These are phyloP conservation scores for Exophiala lecanii-corni DNA, from an alignment of 2,329 filamentous ascomycete species.

Conservation along the genomic window DNA sequence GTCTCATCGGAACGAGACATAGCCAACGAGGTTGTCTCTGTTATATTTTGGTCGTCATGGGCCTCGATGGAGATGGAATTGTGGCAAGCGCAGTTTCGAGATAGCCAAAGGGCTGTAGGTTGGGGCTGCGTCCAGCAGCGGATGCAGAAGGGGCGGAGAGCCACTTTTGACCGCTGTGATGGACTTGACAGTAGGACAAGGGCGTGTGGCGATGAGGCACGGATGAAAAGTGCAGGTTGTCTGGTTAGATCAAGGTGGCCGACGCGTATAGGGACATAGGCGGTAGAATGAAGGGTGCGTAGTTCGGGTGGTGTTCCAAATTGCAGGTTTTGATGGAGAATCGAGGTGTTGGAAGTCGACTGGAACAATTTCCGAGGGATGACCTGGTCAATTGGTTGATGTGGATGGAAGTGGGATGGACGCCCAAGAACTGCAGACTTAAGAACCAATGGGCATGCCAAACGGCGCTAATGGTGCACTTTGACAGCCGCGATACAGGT, in stretches of 20 bases:
- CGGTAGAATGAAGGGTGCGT: not conserved
- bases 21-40: constrained; percentile 18
- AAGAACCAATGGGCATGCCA: constrained; percentile 7
- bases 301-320: not conserved
- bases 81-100: constrained; percentile 14
- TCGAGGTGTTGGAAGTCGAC: constrained; percentile 5
- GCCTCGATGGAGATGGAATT: constrained; percentile 6
- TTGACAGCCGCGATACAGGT: not conserved
- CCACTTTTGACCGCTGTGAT: constrained; percentile 16
- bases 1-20: constrained; percentile 47
- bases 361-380: constrained; percentile 14
- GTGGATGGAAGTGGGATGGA: not conserved
- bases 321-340: not conserved
- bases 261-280: too few relatives aligned
- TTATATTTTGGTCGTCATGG: constrained; percentile 19
- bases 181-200: too few relatives aligned
- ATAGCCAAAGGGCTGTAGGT: constrained; percentile 15
- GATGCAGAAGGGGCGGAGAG: constrained; percentile 24
- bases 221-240: too few relatives aligned
- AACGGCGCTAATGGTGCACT: constrained; percentile 11
- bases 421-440: not conserved
- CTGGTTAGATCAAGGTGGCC: too few relatives aligned
- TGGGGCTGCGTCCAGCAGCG: constrained; percentile 22
- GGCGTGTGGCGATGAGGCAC: too few relatives aligned
- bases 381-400: not conserved